Base-by-base conservation (phyloP, 2,329 filamentous ascomycete genomes). In the Colletotrichum tamarilloi region DNA sequence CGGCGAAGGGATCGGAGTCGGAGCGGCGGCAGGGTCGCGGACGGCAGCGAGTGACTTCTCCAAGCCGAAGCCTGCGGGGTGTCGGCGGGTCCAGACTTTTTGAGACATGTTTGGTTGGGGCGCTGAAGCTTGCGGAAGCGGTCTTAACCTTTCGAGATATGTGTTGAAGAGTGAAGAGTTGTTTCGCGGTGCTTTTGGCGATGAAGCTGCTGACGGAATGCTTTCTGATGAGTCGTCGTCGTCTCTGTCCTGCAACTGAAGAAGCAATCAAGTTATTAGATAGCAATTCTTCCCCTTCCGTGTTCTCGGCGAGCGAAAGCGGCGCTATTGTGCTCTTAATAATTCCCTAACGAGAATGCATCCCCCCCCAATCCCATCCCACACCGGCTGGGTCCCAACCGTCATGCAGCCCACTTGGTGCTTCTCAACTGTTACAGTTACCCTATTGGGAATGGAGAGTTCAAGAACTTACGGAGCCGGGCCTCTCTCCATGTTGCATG, bases 41-140 rank as follows among this genome's bases (percentile, higher is more conserved):
- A 77, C 72, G 24, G 76, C 78, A 5, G 70, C 75, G 38, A 79
- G 73, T 46, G 75, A 75, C 66, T 75, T 74, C 49, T 78, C 77
- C 53, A 80, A 75, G 60, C 79, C 79, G 64, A 72, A 74, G 60
- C 79, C 79, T n/a, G 69, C 72, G 14, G 76, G 71, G 68, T 77
- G 76, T n/a, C 75, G 77, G 69, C 79, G 79, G 62, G 76, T 75
- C 74, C 75, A 78, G 68, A 80, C 76, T 24, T 76, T 76, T 32
- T 77, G 78, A 52, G 77, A n/a, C 80, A 88, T 75, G 78, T 83
- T 71, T 88, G 88, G 77, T 86, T 90, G 59, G 12, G 42, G 42
- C 42, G 19, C 42, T 19, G 19, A n/a, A n/a, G 16, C 7, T 19
- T n/a, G 42, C 9, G 49, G 35, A 3, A 22, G 49, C 19, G n/a